Percentiles rank a stretch among this genome's conserved stretches.
These are phyloP conservation scores for Pichia membranifaciens DNA, from an alignment of 805 yeast species.

Conservation along the genomic window DNA sequence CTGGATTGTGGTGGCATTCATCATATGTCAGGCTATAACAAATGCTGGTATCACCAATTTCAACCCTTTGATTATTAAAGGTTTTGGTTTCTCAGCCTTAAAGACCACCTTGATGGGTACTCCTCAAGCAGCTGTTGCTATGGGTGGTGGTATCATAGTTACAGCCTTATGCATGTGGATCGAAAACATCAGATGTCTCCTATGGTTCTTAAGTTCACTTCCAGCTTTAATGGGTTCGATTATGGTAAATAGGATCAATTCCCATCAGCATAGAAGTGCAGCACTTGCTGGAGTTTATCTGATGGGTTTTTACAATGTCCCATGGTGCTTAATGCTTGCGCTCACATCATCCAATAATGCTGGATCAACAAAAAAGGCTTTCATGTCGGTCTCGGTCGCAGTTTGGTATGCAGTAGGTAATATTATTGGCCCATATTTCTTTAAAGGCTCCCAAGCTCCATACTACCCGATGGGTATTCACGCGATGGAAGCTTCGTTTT, in stretches of 20 bases:
- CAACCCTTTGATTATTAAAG: constrained; percentile 10
- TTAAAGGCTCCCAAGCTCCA: constrained; percentile 31
- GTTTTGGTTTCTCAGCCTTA: constrained; percentile 13
- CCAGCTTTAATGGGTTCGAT: constrained; percentile 9
- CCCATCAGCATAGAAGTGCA: not conserved
- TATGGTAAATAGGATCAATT: constrained; percentile 6
- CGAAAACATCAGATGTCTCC: constrained; percentile 8
- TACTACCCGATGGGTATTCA: no score
- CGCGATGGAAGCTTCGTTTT: no score
- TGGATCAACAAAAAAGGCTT: constrained; percentile 47
- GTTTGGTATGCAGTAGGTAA: constrained; percentile 49
- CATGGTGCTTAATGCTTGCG: constrained; percentile 9
- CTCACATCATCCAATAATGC: constrained; percentile 25
- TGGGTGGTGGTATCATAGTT: constrained; percentile 20
- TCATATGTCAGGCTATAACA: constrained; percentile 25
- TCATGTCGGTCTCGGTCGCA: constrained; percentile 37
- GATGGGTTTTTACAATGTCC: constrained; percentile 10
- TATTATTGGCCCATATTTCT: constrained; percentile 47
- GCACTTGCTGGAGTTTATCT: constrained; percentile 7
- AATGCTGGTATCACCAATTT: constrained; percentile 13
- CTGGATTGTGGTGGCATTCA: constrained; percentile 29
- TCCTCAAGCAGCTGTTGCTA: constrained; percentile 35
- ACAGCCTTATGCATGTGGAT: constrained; percentile 9
- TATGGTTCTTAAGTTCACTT: constrained; percentile 9
- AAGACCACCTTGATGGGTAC: constrained; percentile 22